These are phyloP conservation scores for Fusarium staphyleae DNA, from an alignment of 2,329 filamentous ascomycete genomes.

Conservation along the genomic window DNA sequence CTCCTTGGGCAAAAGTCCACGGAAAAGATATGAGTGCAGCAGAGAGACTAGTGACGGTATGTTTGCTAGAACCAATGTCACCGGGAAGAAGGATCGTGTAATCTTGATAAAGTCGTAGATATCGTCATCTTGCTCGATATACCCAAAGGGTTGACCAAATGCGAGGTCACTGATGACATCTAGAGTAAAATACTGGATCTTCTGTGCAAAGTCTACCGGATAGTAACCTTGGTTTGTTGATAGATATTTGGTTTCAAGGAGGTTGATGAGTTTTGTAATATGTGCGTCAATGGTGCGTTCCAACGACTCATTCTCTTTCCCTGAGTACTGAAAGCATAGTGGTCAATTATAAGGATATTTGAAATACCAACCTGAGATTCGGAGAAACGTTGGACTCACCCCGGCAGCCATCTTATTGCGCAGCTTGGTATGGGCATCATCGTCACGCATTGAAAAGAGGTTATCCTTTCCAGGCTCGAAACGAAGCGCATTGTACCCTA, in stretches of 20 bases:
- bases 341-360: too few species aligned
- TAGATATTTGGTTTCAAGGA: constrained; percentile 56
- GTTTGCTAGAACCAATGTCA: constrained; percentile 52
- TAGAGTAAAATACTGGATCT: constrained; percentile 60
- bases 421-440: constrained; percentile 52
- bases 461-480: constrained; percentile 45
- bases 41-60: constrained; percentile 52
- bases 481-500: constrained; percentile 51
- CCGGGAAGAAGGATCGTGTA: constrained; percentile 51
- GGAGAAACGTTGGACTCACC: too few species aligned
- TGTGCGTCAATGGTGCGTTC: constrained; percentile 59
- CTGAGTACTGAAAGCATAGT: constrained; percentile 54
- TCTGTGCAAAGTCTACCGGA: constrained; percentile 59
- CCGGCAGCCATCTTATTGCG: constrained; percentile 58
- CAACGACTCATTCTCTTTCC: constrained; percentile 59
- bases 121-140: constrained; percentile 54
- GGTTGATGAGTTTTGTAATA: constrained; percentile 53
- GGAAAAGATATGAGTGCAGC: constrained; percentile 51
- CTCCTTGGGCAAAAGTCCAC: constrained; percentile 51
- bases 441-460: constrained; percentile 44
- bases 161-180: constrained; percentile 62
- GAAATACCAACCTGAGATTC: too few species aligned
- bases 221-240: constrained; percentile 46
- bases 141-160: constrained; percentile 58
- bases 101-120: constrained; percentile 57